These are phyloP conservation scores for Fusarium domesticum DNA, from an alignment of 2,329 filamentous ascomycete genomes.

Conservation along the genomic window DNA sequence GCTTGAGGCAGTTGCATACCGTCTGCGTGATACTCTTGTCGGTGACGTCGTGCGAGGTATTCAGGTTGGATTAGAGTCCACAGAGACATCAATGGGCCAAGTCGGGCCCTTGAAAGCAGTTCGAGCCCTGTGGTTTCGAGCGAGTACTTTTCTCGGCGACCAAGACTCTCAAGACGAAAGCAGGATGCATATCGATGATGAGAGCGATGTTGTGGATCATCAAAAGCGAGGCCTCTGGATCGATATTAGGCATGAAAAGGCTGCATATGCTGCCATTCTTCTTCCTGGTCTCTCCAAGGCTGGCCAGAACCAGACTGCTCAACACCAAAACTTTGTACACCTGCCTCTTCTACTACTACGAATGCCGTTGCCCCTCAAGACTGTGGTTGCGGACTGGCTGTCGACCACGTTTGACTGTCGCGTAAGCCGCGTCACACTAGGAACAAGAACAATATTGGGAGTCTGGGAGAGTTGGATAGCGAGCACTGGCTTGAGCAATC, in stretches of 20 bases:
- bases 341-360: slow-evolving; percentile 54
- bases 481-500: slow-evolving; percentile 35
- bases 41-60: slow-evolving; percentile 60
- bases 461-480: slow-evolving; percentile 53
- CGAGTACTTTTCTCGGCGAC: slow-evolving; percentile 33
- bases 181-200: slow-evolving; percentile 9
- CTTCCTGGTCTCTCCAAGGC: slow-evolving; percentile 38
- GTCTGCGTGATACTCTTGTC: slow-evolving; percentile 53
- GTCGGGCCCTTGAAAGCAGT: slow-evolving; percentile 46
- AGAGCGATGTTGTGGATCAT: slow-evolving; percentile 21
- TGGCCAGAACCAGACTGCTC: neutral
- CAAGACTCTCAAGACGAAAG: slow-evolving; percentile 18
- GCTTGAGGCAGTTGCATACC: slow-evolving; percentile 44
- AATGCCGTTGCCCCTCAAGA: slow-evolving; percentile 53
- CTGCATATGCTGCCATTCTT: slow-evolving; percentile 49
- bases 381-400: slow-evolving; percentile 50
- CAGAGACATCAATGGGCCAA: slow-evolving; percentile 39
- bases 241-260: slow-evolving; percentile 52
- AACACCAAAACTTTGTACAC: slow-evolving; percentile 38
- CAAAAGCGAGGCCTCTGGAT: slow-evolving; percentile 41
- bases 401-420: slow-evolving; percentile 55
- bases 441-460: slow-evolving; percentile 48
- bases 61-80: slow-evolving; percentile 48
- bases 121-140: slow-evolving; percentile 45
- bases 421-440: slow-evolving; percentile 48